Evolutionary conservation across 805 yeast species (phyloP).

Genomic region (Cyberlindnera misumaiensis): DNA sequence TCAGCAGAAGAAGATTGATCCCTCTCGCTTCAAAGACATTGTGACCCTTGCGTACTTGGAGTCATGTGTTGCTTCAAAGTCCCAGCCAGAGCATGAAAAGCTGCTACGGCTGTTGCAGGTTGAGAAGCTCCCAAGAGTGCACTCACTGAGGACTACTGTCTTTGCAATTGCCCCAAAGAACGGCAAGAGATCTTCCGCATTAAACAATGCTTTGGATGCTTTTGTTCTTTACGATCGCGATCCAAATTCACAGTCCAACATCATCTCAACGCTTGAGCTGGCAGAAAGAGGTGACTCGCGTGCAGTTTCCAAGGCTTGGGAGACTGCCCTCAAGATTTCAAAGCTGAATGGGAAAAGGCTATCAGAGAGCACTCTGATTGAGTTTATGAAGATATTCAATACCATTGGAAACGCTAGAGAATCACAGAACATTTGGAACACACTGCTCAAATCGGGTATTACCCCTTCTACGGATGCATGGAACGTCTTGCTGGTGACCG

Average conservation of each 20-base stretch:
- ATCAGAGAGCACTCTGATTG: conserved; percentile 33
- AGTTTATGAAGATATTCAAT: conserved; percentile 41
- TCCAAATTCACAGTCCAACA: conserved; percentile 17
- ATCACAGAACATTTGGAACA: conserved; percentile 44
- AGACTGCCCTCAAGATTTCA: conserved; percentile 18
- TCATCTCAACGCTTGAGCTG: conserved; percentile 14
- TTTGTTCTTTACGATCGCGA: conserved; percentile 10
- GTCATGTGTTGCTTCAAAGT: conserved; percentile 1
- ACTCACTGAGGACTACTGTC: not conserved
- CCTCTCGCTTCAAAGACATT: not conserved
- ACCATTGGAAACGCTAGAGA: conserved; percentile 28
- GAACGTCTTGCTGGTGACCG: conserved; percentile 51
- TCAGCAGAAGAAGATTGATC: not conserved
- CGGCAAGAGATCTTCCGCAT: conserved; percentile 4
- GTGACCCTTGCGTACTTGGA: conserved; percentile 17
- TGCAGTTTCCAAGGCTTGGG: conserved; percentile 13
- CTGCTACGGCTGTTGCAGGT: conserved; percentile 13
- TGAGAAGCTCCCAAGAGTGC: conserved; percentile 5
- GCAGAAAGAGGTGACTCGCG: conserved; percentile 11
- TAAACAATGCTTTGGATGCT: conserved; percentile 6
- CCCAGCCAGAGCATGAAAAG: conserved; percentile 7
- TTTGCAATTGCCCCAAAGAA: conserved; percentile 2
- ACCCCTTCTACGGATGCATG: conserved; percentile 44
- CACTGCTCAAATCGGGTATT: conserved; percentile 33
- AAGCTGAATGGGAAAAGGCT: conserved; percentile 27